These are phyloP conservation scores for Fusarium sp. DNA, from an alignment of 2,329 filamentous ascomycete genomes.

Conservation along the genomic window DNA sequence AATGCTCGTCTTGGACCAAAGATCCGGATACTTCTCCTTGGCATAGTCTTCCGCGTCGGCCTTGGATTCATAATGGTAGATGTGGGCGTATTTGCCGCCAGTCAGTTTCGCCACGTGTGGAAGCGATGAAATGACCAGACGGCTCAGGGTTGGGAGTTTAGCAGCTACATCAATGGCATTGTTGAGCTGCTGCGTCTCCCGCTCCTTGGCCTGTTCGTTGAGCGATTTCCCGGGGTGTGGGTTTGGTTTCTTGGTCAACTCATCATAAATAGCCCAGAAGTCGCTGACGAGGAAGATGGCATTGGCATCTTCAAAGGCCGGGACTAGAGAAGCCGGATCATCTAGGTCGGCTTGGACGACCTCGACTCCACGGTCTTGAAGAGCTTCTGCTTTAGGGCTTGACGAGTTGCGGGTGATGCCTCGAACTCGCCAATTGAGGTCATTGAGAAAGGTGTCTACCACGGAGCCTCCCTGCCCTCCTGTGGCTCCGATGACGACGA, in stretches of 20 bases:
- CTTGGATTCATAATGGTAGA: background rate
- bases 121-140: background rate
- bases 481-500: slow-evolving; percentile 51
- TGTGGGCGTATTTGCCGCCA: background rate
- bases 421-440: slow-evolving; percentile 1
- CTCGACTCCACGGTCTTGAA: slow-evolving; percentile 1
- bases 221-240: background rate
- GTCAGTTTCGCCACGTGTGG: background rate
- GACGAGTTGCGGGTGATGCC: slow-evolving; percentile 8
- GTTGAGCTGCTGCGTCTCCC: background rate
- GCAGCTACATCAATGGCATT: background rate
- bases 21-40: background rate
- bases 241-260: background rate
- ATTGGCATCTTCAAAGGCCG: background rate
- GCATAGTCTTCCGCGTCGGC: background rate
- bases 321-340: background rate
- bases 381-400: slow-evolving; percentile 3
- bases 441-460: slow-evolving; percentile 1
- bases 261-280: slow-evolving; percentile 40
- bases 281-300: slow-evolving; percentile 47
- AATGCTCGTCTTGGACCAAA: background rate
- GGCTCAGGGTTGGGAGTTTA: background rate
- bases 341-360: slow-evolving; percentile 9
- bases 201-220: background rate
- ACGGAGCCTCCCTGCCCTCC: slow-evolving; percentile 51